phyloP scores from a whole-genome alignment of 2,329 filamentous ascomycete genomes.

The Paracoccidioides brasiliensis region DNA sequence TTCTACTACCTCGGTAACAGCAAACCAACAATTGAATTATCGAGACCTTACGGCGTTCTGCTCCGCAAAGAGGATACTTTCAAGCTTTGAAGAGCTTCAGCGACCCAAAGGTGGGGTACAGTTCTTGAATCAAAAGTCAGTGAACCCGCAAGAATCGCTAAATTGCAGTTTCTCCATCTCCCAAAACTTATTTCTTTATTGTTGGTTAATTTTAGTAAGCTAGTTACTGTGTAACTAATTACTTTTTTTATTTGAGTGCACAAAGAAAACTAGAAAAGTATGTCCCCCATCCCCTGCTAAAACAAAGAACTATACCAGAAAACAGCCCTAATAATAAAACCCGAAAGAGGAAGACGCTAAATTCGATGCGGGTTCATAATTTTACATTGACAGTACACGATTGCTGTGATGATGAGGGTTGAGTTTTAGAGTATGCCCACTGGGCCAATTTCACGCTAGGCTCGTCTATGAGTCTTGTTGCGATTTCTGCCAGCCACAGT shows the following conservation, averaged over 20 bases:
- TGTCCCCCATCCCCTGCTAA: background rate
- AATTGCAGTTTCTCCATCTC: background rate
- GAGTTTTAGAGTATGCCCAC: constrained; percentile 42
- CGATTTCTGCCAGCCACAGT: constrained; percentile 44
- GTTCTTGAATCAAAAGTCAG: too few species aligned
- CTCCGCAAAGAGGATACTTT: too few species aligned
- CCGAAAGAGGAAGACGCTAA: background rate
- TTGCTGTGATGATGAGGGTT: constrained; percentile 9
- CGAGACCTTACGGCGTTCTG: too few species aligned
- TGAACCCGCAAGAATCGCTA: background rate
- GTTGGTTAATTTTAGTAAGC: background rate
- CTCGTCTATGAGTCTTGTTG: constrained; percentile 45
- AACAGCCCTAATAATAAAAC: background rate
- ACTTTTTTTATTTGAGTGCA: background rate
- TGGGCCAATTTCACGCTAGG: constrained; percentile 45
- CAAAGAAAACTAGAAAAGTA: background rate
- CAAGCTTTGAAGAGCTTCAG: too few species aligned
- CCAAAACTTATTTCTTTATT: background rate
- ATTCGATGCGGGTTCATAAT: background rate
- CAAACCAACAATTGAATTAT: too few species aligned
- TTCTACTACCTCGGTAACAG: too few species aligned
- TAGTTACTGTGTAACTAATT: background rate
- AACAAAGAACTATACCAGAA: background rate
- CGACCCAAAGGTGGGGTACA: too few species aligned
- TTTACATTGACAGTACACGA: constrained; percentile 4